phyloP scores from a whole-genome alignment of 108 stramenopile genomes.

The Cyclotella atomus region DNA sequence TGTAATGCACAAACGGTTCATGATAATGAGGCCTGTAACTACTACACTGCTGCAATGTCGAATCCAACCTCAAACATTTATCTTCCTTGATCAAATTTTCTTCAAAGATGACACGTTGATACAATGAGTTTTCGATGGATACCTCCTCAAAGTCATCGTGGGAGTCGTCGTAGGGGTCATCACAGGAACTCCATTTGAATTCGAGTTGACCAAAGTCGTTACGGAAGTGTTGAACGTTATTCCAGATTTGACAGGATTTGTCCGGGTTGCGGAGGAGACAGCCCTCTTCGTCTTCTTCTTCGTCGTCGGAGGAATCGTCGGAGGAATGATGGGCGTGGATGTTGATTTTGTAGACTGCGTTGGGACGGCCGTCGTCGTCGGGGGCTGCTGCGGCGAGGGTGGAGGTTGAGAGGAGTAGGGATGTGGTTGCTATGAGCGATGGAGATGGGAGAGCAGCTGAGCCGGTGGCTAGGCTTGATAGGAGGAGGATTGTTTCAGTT shows the following conservation, averaged over 20 bases:
- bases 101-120: conserved; percentile 38
- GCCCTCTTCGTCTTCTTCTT: conserved; percentile 15
- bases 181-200: conserved; percentile 48
- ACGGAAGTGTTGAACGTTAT: conserved; percentile 47
- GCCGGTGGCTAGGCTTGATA: not conserved
- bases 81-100: conserved; percentile 42
- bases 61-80: conserved; percentile 39
- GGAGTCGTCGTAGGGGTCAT: conserved; percentile 37
- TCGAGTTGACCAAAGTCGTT: conserved; percentile 46
- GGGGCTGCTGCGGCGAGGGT: not conserved
- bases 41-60: conserved; percentile 43
- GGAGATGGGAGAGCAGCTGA: not conserved
- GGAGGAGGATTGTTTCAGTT: not conserved
- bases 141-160: conserved; percentile 48
- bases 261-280: conserved; percentile 31
- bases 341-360: conserved; percentile 39
- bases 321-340: conserved; percentile 28
- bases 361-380: conserved; percentile 35
- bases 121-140: conserved; percentile 26
- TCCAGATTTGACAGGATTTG: conserved; percentile 18
- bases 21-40: conserved; percentile 47
- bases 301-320: conserved; percentile 18
- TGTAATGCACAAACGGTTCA: conserved; percentile 40
- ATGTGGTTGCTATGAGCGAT: not conserved
- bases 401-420: not conserved